Evolutionary conservation across 345 rosid genomes (phyloP), one percentile per base, ranked within the genome.

Genomic region (Rubroshorea leprosula): DNA sequence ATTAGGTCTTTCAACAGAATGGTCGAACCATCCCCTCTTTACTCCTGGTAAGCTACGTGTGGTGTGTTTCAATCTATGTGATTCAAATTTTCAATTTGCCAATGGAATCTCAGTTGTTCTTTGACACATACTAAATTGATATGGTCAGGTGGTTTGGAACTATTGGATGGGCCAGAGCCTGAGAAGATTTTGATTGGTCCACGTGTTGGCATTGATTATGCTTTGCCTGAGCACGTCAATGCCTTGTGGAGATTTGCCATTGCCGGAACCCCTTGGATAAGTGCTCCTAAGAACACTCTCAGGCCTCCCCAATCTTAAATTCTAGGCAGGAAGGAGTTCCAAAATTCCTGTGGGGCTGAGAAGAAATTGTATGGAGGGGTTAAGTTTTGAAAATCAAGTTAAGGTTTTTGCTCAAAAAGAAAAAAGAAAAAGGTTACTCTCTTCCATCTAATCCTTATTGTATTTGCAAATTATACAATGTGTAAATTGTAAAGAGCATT

Each of bases 231-330:
- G 56, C 80, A 93, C 73, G 86, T 78, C 22, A 75, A 41, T 51
- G 96, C 97, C 31, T 55, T 82, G 57, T 93, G 97, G 99, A 93
- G 99, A 73, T 93, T 89, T 50, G 96, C 97, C 55, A 68, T 87
- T 57, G 91, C 90, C 2, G 92, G 76, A 62, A 72, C 83, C 15
- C 84, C 85, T 21, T 93, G 97, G 99, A 79, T 89, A 41, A 89
- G 97, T 78, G 82, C 97, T 75, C 99, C 97, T 20, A 93, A 80
- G 72, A 84, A 80, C 83, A 86, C 92, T 47, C 82, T 89, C 1
- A 79, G 71, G 47, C 82, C 71, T 57, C 74, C 82, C 21, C 79
- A 63, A 72, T 49, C 47, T 67, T 23, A 13, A 5, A 16, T 17
- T 23, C 38, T 16, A 14, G 61, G 57, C 41, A 39, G 50, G 14